Evolutionary conservation across 2,329 filamentous ascomycete genomes (phyloP), one percentile per base, ranked within the genome.

Genomic region (Fusarium tanahbumbuense): DNA sequence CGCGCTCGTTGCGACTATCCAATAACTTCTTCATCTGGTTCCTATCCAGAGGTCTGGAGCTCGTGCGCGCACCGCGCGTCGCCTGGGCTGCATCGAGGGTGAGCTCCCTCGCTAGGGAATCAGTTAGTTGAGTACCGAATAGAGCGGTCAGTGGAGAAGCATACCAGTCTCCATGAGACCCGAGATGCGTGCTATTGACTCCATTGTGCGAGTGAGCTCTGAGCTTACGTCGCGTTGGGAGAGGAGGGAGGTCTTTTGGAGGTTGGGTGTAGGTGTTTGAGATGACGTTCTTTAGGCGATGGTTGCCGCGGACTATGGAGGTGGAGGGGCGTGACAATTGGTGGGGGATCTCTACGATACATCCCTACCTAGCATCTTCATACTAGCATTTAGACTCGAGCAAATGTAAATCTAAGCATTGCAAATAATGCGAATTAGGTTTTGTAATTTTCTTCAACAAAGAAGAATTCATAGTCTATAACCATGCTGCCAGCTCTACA

Each of bases 21-120:
- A 99, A 87, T 20, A 98, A 88, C 83, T 95, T 97, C 85, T 97
- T 97, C 78, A 98, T 91, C 82, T 98, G 94, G 63, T 88, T 85
- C n/a, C 90, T 87, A 64, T 94, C 91, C 70, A 96, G 83, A 47
- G 89, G 88, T 56, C 89, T 88, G 25, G 88, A 85, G 37, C 89
- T 84, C 73, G 86, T 85, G 64, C 89, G 85, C 65, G 86, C 85
- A 78, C 84, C 87, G 77, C 93, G 89, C 74, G 94, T 94, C 75
- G 94, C 93, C 81, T 94, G 93, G 75, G 96, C 95, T 73, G 96
- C 96, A 87, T 99, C 96, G 82, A 99, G 90, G 60, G 96, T 99
- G 78, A 99, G 91, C 83, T 98, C 96, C 82, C 96, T 92, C 78
- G 96, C 96, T 97, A 83, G 46, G 41, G 56, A 54, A 66, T 62